A percentile compares a stretch with the other conserved stretches of the same genome.
Evolutionary conservation across 108 stramenopile species (phyloP).

Genomic region (Pseudonitzschia delicatissima): DNA sequence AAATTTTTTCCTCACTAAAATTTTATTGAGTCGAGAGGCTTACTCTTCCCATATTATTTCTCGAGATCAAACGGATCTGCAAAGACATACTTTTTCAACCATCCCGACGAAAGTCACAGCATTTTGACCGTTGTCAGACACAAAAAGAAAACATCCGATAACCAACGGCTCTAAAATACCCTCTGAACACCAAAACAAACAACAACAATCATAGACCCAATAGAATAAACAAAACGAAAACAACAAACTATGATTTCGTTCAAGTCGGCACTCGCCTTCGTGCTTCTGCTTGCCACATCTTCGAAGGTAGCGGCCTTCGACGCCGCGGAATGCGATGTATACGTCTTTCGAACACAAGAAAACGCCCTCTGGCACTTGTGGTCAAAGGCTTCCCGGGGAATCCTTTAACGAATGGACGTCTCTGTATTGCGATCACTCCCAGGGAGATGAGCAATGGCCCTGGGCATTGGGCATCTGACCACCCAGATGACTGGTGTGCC

Average conservation of each 20-base stretch:
- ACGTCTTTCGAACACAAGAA: not conserved
- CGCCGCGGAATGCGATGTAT: not conserved
- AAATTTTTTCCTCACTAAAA: too few relatives aligned
- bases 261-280: not conserved
- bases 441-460: not conserved
- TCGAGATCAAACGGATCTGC: too few relatives aligned
- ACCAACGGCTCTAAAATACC: not conserved
- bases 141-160: too few relatives aligned
- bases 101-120: too few relatives aligned
- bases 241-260: not conserved
- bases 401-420: not conserved
- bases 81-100: too few relatives aligned
- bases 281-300: not conserved
- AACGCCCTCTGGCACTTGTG: conserved; percentile 12
- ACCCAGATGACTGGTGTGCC: conserved; percentile 5
- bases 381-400: not conserved
- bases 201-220: too few relatives aligned
- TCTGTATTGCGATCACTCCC: conserved; percentile 10
- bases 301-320: not conserved
- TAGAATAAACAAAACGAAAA: not conserved
- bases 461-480: not conserved
- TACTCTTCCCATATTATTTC: too few relatives aligned
- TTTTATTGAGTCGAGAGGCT: too few relatives aligned
- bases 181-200: not conserved
- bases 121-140: too few relatives aligned